phyloP scores from a whole-genome alignment of 352 stramenopile genomes.

The Globisporangium abappressorium region DNA sequence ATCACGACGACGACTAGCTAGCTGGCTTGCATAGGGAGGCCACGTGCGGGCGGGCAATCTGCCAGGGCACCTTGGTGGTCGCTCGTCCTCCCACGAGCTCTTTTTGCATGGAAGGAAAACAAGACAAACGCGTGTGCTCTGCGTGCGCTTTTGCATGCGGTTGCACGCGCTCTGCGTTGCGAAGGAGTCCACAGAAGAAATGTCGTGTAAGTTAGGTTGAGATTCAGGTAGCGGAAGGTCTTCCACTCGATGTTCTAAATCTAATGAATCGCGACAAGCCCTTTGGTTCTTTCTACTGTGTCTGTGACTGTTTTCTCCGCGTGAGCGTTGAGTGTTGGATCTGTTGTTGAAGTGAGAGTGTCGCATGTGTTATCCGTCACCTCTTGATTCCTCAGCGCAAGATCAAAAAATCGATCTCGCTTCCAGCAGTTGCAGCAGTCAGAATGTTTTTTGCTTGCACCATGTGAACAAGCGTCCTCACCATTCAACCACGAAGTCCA shows the following conservation, averaged over 20 bases:
- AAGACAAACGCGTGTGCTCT: not conserved
- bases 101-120: constrained; percentile 2
- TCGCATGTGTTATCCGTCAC: not conserved
- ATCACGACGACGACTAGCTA: constrained; percentile 10
- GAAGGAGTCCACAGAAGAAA: not conserved
- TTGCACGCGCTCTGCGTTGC: not conserved
- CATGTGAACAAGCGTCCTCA: not conserved
- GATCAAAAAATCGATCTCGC: not conserved
- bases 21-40: not conserved
- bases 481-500: not conserved
- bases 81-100: not conserved
- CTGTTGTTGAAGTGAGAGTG: not conserved
- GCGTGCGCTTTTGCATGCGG: not conserved
- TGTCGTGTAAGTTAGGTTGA: not conserved
- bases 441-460: not conserved
- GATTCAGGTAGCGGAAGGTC: not conserved
- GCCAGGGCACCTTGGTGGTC: not conserved
- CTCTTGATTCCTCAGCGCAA: not conserved
- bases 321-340: not conserved
- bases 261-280: not conserved
- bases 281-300: not conserved
- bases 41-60: not conserved
- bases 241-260: not conserved
- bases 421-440: too few species aligned
- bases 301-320: not conserved